Percentiles rank a stretch among this genome's conserved stretches.
phyloP scores from a whole-genome alignment of 1,284 basidiomycete genomes.

The Ceratobasidium sp. region DNA sequence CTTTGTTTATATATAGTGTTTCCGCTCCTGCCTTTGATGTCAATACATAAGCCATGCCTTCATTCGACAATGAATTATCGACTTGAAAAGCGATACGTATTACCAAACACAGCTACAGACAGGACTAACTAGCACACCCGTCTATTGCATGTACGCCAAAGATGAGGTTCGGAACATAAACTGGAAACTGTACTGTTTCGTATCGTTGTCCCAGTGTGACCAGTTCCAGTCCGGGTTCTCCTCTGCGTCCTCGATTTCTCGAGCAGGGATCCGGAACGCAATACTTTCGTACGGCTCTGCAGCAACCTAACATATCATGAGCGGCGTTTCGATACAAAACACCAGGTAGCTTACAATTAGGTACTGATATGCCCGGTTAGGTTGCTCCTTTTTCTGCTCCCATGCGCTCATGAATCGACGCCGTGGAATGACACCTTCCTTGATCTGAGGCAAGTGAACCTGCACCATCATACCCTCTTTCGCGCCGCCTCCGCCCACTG shows the following conservation, averaged over 20 bases:
- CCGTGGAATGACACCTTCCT: constrained; percentile 84
- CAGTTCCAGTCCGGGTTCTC: constrained; percentile 93
- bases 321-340: constrained; percentile 12
- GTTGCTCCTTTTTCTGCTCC: constrained; percentile 96
- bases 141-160: constrained; percentile 35
- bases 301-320: constrained; percentile 75
- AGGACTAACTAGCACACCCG: background rate
- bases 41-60: too few species aligned
- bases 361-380: constrained; percentile 97
- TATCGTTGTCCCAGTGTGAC: constrained; percentile 97
- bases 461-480: constrained; percentile 97
- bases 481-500: constrained; percentile 56
- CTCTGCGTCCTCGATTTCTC: constrained; percentile 95
- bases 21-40: too few species aligned
- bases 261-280: constrained; percentile 96
- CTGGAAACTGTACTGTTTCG: constrained; percentile 95
- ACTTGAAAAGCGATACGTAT: background rate
- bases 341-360: constrained; percentile 78
- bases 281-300: constrained; percentile 99
- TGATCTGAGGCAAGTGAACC: constrained; percentile 95
- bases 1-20: too few species aligned
- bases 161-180: constrained; percentile 77
- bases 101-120: background rate
- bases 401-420: constrained; percentile 98
- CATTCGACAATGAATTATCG: too few species aligned